These are phyloP conservation scores for Haplosporangium gracile DNA, from an alignment of 192 early-diverging fungal species.

Conservation along the genomic window DNA sequence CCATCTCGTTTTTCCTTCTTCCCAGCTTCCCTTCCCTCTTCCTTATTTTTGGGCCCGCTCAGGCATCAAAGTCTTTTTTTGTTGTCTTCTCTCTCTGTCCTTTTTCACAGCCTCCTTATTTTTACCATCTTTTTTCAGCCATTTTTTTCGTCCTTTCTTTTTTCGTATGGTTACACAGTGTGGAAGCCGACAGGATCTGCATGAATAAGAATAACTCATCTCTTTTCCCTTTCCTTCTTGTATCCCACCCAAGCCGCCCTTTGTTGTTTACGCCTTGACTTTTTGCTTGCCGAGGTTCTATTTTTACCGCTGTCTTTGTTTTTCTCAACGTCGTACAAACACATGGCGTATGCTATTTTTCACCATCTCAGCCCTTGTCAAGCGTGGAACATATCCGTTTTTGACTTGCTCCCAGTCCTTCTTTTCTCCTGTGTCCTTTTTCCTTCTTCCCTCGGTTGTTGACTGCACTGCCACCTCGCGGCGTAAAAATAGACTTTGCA, in stretches of 20 bases:
- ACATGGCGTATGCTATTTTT: conserved; percentile 7
- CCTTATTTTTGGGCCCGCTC: conserved; percentile 6
- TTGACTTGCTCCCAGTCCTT: too few species aligned
- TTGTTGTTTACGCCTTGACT: background rate
- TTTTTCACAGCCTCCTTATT: conserved; percentile 11
- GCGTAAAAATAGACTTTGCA: too few species aligned
- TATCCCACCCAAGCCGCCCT: background rate
- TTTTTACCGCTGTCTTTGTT: background rate
- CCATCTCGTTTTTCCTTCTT: conserved; percentile 6
- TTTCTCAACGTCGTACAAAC: background rate
- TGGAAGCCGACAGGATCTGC: background rate
- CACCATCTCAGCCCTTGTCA: too few species aligned
- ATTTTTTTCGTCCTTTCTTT: background rate
- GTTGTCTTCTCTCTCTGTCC: background rate
- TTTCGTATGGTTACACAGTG: background rate
- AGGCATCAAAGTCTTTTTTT: conserved; percentile 2
- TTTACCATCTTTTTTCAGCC: background rate
- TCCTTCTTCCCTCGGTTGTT: too few species aligned
- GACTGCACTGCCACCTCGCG: too few species aligned
- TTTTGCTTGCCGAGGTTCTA: background rate
- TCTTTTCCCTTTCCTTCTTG: background rate
- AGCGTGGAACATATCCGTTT: too few species aligned
- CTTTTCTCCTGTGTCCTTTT: too few species aligned
- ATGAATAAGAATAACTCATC: background rate
- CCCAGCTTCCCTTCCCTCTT: background rate